Evolutionary conservation across 352 stramenopile species (phyloP).

Genomic region (Thraustotheca clavata): DNA sequence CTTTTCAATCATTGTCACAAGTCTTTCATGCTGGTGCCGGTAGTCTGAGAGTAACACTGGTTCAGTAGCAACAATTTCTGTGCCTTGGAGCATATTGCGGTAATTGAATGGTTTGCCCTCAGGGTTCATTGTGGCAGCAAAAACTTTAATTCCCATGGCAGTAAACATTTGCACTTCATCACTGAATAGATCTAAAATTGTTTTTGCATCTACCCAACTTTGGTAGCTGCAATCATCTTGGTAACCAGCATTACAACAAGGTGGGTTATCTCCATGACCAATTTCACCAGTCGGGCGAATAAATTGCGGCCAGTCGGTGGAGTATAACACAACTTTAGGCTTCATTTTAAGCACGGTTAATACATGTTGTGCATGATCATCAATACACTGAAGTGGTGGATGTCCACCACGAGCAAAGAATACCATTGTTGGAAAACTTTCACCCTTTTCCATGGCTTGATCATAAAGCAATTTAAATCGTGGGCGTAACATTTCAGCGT

Average conservation of each 20-base stretch:
- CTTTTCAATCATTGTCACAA: background rate
- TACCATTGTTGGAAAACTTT: background rate
- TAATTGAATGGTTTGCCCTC: constrained; percentile 9
- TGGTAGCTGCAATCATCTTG: constrained; percentile 17
- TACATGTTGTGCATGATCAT: background rate
- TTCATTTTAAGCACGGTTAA: background rate
- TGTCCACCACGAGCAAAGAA: background rate
- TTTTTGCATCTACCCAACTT: background rate
- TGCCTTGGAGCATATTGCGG: constrained; percentile 15
- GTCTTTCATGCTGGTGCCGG: background rate
- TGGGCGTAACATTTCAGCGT: constrained; percentile 3
- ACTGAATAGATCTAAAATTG: background rate
- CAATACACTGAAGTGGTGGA: background rate
- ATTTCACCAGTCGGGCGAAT: background rate
- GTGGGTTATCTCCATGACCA: background rate
- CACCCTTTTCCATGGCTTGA: background rate
- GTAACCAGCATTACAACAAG: background rate
- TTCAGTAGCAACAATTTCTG: background rate
- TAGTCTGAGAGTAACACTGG: constrained; percentile 1
- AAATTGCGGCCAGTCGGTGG: constrained; percentile 11
- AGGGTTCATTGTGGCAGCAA: constrained; percentile 8
- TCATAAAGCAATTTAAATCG: constrained; percentile 14
- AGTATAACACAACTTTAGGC: constrained; percentile 9
- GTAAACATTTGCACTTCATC: background rate
- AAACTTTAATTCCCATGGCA: background rate